Base-by-base conservation (phyloP, 805 yeast species). In the Wickerhamomyces queroliae region DNA sequence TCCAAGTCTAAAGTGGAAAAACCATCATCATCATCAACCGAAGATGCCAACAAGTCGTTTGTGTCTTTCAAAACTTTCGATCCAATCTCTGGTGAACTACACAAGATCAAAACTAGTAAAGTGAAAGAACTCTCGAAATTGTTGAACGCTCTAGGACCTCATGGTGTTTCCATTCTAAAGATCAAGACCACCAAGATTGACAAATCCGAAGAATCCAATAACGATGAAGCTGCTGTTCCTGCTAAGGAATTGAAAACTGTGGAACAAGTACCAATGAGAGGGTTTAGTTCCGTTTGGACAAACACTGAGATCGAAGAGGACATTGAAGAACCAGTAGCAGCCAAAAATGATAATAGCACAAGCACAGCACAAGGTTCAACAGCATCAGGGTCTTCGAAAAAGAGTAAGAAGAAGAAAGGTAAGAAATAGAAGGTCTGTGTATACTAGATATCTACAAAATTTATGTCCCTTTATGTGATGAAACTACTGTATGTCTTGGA, bases 81-180 rank as follows among this genome's bases (percentile, higher is more conserved):
- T 52, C 78, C 90, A 3, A 64, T 58, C 8, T 67, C 78, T 8
- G 95, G 95, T 3, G 67, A 76, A 33, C 70, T 84, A 39, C 71
- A 80, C 55, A 71, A 68, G 43, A 71, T 70, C 52, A 72, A 69
- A 40, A 78, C 89, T 1, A 61, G 63, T 45, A 79, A 79, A 47
- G 56, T 70, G 30, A 86, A 86, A 55, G 93, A 86, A 55, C 68
- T 87, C 34, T 76, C 84, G 19, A 72, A 87, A 51, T 55, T 87
- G 15, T 61, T 84, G 54, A 74, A 83, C n/a, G 82, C 83, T 9
- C 56, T 87, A 35, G 95, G 95, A 0, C 87, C 88, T 3, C 64
- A 67, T 38, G 78, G 78, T 2, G 80, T 78, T 36, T 31, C 37
- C 9, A 35, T 41, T 19, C 45, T 22, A 38, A 41, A 25, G 28